These are phyloP conservation scores for Lindgomyces ingoldianus DNA, from an alignment of 495 filamentous ascomycete genomes.

Conservation along the genomic window DNA sequence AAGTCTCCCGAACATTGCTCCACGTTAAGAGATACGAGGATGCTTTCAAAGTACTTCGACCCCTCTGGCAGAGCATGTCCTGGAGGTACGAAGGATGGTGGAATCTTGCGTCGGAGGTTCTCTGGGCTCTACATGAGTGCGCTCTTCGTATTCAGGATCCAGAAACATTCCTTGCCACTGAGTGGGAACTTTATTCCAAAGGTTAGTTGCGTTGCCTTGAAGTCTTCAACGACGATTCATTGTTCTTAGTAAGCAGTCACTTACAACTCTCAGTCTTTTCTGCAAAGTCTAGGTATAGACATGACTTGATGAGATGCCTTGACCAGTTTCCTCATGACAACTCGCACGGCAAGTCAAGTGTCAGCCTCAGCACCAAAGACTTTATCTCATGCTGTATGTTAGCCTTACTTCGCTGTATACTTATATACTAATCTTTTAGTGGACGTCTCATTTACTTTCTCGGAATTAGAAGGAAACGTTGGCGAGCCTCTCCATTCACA, in stretches of 20 bases:
- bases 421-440: conserved; percentile 48
- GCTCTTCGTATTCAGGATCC: conserved; percentile 64
- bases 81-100: conserved; percentile 85
- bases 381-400: conserved; percentile 66
- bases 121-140: conserved; percentile 72
- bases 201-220: conserved; percentile 50
- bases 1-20: conserved; percentile 69
- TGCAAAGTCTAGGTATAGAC: conserved; percentile 62
- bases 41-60: conserved; percentile 65
- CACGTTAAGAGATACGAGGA: conserved; percentile 62
- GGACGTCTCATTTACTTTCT: conserved; percentile 71
- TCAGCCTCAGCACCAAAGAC: conserved; percentile 67
- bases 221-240: no score
- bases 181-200: conserved; percentile 77
- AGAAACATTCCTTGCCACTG: conserved; percentile 69
- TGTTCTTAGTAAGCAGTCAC: no score
- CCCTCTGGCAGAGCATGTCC: conserved; percentile 69
- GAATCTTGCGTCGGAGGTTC: conserved; percentile 68
- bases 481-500: conserved; percentile 76
- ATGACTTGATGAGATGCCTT: conserved; percentile 73
- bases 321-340: conserved; percentile 50
- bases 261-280: conserved; percentile 53
- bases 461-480: conserved; percentile 73
- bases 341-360: conserved; percentile 58
- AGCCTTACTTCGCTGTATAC: background rate